These are phyloP conservation scores for Kalaharituber pfeilii DNA, from an alignment of 2,329 filamentous ascomycete genomes.

Conservation along the genomic window DNA sequence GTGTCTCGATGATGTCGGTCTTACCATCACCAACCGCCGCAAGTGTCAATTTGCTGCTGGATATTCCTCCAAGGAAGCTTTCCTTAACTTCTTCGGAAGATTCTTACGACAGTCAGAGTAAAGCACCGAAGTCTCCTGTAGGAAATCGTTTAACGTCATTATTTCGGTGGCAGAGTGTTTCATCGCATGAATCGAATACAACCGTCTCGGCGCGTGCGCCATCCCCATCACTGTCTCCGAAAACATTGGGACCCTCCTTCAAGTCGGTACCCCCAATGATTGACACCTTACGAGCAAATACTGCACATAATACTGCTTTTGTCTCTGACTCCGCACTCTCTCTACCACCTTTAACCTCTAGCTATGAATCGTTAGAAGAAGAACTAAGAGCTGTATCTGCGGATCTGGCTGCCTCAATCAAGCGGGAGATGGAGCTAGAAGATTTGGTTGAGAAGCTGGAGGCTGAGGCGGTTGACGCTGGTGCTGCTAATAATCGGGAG, in stretches of 20 bases:
- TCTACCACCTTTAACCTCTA: constrained; percentile 19
- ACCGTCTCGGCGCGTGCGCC: constrained; percentile 12
- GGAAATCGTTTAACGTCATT: constrained; percentile 16
- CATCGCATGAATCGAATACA: constrained; percentile 15
- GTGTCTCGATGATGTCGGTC: constrained; percentile 9
- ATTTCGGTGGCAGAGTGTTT: constrained; percentile 18
- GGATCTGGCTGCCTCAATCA: constrained; percentile 82
- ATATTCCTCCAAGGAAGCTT: constrained; percentile 9
- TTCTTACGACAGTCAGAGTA: constrained; percentile 13
- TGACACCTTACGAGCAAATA: constrained; percentile 18
- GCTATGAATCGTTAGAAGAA: constrained; percentile 49
- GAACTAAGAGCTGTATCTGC: constrained; percentile 85
- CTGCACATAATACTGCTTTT: constrained; percentile 4
- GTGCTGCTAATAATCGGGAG: constrained; percentile 33
- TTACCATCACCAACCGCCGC: constrained; percentile 11
- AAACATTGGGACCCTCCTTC: constrained; percentile 6
- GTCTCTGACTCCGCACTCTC: constrained; percentile 21
- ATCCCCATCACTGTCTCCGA: constrained; percentile 13
- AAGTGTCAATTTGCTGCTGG: constrained; percentile 14
- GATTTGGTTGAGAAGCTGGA: constrained; percentile 82
- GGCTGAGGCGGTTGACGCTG: constrained; percentile 46
- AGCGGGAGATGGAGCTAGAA: constrained; percentile 89
- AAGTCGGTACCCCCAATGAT: constrained; percentile 14
- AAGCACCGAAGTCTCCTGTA: constrained; percentile 12
- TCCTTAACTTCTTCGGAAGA: constrained; percentile 15